Conservation (phyloP, 352 stramenopile species). For the Elongisporangium undulatum region DNA sequence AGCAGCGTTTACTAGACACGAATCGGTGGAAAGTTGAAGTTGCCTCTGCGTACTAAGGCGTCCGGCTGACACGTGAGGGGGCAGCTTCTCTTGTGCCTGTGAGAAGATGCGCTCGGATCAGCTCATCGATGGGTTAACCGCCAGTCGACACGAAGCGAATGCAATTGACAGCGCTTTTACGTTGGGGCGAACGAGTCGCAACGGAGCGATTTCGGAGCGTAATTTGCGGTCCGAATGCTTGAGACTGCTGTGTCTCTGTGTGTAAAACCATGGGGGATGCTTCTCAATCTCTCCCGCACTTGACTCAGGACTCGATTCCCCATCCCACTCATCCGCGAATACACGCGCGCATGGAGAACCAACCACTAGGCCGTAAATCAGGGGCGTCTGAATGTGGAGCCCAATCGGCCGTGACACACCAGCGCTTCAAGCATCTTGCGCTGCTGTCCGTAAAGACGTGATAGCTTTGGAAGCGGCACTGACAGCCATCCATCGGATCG, state of each 20-base stretch:
- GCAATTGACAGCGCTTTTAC: too few species aligned
- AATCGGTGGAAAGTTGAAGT: neutral
- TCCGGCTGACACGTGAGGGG: neutral
- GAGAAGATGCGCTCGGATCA: conserved; percentile 4
- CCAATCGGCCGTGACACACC: too few species aligned
- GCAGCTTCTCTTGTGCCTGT: conserved; percentile 1
- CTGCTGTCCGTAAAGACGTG: too few species aligned
- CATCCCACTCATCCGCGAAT: neutral
- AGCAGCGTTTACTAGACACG: neutral
- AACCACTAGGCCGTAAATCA: too few species aligned
- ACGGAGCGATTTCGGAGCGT: too few species aligned
- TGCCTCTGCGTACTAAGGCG: neutral
- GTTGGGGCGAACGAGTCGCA: too few species aligned
- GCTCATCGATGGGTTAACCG: neutral
- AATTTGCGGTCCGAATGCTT: too few species aligned
- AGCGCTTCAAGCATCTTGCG: neutral
- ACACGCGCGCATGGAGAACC: too few species aligned
- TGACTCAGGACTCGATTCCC: neutral
- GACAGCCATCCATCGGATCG: neutral
- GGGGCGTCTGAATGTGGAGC: too few species aligned
- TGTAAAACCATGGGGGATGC: too few species aligned
- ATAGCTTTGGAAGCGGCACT: neutral
- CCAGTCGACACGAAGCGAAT: neutral
- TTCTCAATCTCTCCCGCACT: too few species aligned
- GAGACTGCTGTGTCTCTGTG: too few species aligned